A percentile compares a stretch with the other conserved stretches of the same genome.
phyloP scores from a whole-genome alignment of 2,329 filamentous ascomycete species.

The Lecanicillium sp. region DNA sequence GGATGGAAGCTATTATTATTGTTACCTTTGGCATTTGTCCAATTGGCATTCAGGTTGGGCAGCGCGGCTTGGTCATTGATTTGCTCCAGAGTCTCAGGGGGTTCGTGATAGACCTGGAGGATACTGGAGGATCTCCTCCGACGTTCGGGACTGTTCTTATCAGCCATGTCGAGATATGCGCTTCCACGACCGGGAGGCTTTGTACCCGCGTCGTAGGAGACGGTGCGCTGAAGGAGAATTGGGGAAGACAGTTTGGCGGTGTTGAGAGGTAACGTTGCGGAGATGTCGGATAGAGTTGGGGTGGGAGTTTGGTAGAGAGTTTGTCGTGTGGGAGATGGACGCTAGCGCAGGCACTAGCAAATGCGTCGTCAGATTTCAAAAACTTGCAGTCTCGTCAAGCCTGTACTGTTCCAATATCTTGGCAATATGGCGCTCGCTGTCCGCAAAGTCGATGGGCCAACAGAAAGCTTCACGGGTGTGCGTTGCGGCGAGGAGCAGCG shows the following conservation, averaged over 20 bases:
- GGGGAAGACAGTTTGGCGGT: conserved; percentile 96
- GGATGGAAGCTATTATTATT: conserved; percentile 9
- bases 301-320: too few relatives aligned
- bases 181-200: conserved; percentile 58
- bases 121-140: conserved; percentile 95
- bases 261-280: conserved; percentile 35
- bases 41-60: conserved; percentile 94
- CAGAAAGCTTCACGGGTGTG: too few relatives aligned
- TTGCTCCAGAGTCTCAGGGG: conserved; percentile 92
- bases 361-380: too few relatives aligned
- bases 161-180: conserved; percentile 50
- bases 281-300: too few relatives aligned
- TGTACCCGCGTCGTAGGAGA: conserved; percentile 81
- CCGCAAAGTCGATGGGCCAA: too few relatives aligned
- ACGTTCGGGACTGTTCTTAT: conserved; percentile 57
- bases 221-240: conserved; percentile 78
- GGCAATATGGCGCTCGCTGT: too few relatives aligned
- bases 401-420: too few relatives aligned
- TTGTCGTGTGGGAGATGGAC: too few relatives aligned
- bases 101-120: conserved; percentile 86
- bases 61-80: conserved; percentile 92
- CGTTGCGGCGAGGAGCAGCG: too few relatives aligned
- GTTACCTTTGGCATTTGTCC: conserved; percentile 98
- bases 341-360: too few relatives aligned
- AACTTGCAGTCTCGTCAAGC: too few relatives aligned